These are phyloP conservation scores for Amauroascus verrucosus DNA, from an alignment of 2,329 filamentous ascomycete genomes.

Conservation along the genomic window DNA sequence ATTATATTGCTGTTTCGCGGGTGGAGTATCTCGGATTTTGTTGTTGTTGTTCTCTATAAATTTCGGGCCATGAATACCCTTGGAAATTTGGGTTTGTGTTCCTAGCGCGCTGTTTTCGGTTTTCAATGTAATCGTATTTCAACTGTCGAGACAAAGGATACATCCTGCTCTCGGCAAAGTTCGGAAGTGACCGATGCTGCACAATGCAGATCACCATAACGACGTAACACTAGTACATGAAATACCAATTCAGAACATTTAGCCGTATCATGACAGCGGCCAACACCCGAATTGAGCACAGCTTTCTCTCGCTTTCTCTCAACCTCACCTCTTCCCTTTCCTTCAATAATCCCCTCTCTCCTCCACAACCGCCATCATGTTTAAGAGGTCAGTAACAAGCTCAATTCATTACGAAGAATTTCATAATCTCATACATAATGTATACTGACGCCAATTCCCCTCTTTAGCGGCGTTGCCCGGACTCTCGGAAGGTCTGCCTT, in stretches of 20 bases:
- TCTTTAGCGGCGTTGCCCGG: slow-evolving; percentile 53
- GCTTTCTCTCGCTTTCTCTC: slow-evolving; percentile 25
- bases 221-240: slow-evolving; percentile 3
- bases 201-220: not conserved
- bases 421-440: slow-evolving; percentile 5
- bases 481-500: slow-evolving; percentile 52
- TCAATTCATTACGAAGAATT: slow-evolving; percentile 16
- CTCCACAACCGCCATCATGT: slow-evolving; percentile 45
- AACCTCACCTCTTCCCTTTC: slow-evolving; percentile 24
- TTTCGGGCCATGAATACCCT: not conserved
- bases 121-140: slow-evolving; percentile 3
- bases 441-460: slow-evolving; percentile 17
- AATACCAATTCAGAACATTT: slow-evolving; percentile 10
- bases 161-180: not conserved
- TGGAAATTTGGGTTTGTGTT: not conserved
- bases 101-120: not conserved
- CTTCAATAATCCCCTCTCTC: slow-evolving; percentile 32
- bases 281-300: slow-evolving; percentile 16
- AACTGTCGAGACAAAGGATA: not conserved
- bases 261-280: slow-evolving; percentile 12
- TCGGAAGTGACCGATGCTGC: not conserved
- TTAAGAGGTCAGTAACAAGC: slow-evolving; percentile 47
- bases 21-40: slow-evolving; percentile 3
- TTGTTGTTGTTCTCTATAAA: not conserved
- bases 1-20: not conserved